These are phyloP conservation scores for Penicillium hesseltinei DNA, from an alignment of 2,329 filamentous ascomycete species.

Conservation along the genomic window DNA sequence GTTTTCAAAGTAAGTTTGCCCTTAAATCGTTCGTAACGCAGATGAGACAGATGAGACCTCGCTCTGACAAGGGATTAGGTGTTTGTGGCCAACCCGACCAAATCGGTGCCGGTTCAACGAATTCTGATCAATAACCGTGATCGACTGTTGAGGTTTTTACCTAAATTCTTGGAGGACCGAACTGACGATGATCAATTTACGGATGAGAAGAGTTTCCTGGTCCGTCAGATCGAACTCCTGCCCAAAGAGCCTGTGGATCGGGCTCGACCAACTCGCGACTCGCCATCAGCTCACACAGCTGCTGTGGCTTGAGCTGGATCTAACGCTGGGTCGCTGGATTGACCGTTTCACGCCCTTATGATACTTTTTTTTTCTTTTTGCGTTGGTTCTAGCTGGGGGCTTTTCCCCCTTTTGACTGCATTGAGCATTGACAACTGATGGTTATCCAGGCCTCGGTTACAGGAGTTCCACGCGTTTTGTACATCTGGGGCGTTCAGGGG, in stretches of 20 bases:
- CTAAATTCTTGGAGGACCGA: conserved; percentile 87
- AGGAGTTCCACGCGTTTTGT: conserved; percentile 19
- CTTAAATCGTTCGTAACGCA: not conserved
- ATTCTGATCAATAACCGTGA: conserved; percentile 96
- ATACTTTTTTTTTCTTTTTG: not conserved
- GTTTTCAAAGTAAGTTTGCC: conserved; percentile 74
- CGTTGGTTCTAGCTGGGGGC: conserved; percentile 11
- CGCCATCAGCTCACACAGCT: conserved; percentile 29
- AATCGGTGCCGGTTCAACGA: conserved; percentile 91
- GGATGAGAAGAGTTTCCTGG: conserved; percentile 94
- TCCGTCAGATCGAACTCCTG: conserved; percentile 76
- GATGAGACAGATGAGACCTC: not conserved
- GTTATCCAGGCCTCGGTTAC: conserved; percentile 13
- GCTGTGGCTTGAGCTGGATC: conserved; percentile 27
- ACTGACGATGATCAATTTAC: conserved; percentile 98
- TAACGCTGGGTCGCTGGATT: conserved; percentile 14
- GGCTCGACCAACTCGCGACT: conserved; percentile 27
- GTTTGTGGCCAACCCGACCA: conserved; percentile 97
- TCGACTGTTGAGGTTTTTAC: conserved; percentile 81
- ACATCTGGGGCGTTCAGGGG: conserved; percentile 9
- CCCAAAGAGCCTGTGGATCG: conserved; percentile 44
- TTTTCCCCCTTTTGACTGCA: conserved; percentile 14
- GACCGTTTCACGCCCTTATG: conserved; percentile 12
- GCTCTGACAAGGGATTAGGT: conserved; percentile 53
- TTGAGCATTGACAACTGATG: conserved; percentile 15